These are phyloP conservation scores for Elaeis guineensis DNA, from an alignment of 176 grass and related monocot species.

Conservation along the genomic window DNA sequence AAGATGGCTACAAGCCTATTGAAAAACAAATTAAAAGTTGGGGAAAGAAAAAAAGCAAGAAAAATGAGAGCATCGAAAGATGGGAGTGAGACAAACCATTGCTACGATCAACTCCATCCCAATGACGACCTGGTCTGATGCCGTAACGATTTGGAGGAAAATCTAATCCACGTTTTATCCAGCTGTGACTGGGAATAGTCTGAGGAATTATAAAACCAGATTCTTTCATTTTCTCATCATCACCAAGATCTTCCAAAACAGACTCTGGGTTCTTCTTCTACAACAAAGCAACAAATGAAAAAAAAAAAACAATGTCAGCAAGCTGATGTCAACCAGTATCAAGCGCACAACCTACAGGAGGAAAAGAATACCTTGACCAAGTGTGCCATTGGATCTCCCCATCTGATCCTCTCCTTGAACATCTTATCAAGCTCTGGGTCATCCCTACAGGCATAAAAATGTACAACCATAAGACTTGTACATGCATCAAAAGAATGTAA, in stretches of 20 bases:
- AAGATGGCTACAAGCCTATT: no score
- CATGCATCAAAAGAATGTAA: no score
- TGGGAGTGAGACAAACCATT: constrained; percentile 33
- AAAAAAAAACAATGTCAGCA: constrained; percentile 16
- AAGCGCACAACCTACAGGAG: no score
- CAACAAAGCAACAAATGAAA: constrained; percentile 24
- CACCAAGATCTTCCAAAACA: constrained; percentile 70
- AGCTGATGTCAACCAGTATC: background rate
- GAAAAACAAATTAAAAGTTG: background rate
- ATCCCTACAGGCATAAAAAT: constrained; percentile 42
- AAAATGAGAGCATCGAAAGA: background rate
- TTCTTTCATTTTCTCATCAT: constrained; percentile 89
- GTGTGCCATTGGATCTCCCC: constrained; percentile 98
- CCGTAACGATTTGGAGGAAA: constrained; percentile 78
- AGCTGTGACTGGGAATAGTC: constrained; percentile 71
- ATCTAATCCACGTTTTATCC: constrained; percentile 87
- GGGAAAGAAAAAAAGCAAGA: constrained; percentile 3
- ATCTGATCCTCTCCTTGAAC: constrained; percentile 74
- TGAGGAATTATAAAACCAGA: constrained; percentile 96
- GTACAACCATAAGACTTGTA: background rate
- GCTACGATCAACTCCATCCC: constrained; percentile 90
- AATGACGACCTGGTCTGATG: constrained; percentile 82
- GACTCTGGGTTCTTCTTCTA: constrained; percentile 41
- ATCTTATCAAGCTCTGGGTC: constrained; percentile 83
- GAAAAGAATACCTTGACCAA: constrained; percentile 57